Evolutionary conservation across 164 flowering plant species (phyloP).

Genomic region (Berberis thunbergii): DNA sequence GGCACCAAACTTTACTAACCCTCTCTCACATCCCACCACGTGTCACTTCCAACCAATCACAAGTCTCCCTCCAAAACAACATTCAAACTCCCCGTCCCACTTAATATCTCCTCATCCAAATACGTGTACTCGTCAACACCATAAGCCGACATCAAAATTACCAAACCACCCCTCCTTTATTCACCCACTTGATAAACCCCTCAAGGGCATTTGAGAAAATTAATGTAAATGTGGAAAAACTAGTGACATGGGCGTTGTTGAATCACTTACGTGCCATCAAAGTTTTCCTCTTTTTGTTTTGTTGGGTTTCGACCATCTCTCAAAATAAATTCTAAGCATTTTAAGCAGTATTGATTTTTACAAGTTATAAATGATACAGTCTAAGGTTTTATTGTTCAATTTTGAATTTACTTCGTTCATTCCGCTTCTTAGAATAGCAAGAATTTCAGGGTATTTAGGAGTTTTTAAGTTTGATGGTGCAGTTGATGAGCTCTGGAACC

Average conservation of each 20-base stretch:
- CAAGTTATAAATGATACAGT: not conserved
- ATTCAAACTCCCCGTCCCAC: not conserved
- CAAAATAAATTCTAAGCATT: not conserved
- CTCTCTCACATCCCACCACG: not conserved
- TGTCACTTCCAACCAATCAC: not conserved
- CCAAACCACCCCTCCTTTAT: too few relatives aligned
- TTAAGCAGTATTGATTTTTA: too few relatives aligned
- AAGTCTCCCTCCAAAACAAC: not conserved
- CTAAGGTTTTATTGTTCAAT: not conserved
- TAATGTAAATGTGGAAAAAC: not conserved
- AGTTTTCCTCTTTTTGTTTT: too few relatives aligned
- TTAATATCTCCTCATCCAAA: not conserved
- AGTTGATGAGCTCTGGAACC: slow-evolving; percentile 44
- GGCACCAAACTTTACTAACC: not conserved
- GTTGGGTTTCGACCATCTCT: slow-evolving; percentile 8
- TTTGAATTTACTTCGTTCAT: too few relatives aligned
- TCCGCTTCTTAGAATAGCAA: too few relatives aligned
- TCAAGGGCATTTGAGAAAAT: not conserved
- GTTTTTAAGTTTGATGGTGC: slow-evolving; percentile 35
- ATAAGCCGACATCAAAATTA: too few relatives aligned
- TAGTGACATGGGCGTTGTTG: slow-evolving; percentile 1
- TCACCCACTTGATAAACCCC: not conserved
- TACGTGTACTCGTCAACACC: not conserved
- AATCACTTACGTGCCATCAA: slow-evolving; percentile 10
- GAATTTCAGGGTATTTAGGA: too few relatives aligned